These are phyloP conservation scores for Juglanconis juglandina DNA, from an alignment of 2,329 filamentous ascomycete species.

Conservation along the genomic window DNA sequence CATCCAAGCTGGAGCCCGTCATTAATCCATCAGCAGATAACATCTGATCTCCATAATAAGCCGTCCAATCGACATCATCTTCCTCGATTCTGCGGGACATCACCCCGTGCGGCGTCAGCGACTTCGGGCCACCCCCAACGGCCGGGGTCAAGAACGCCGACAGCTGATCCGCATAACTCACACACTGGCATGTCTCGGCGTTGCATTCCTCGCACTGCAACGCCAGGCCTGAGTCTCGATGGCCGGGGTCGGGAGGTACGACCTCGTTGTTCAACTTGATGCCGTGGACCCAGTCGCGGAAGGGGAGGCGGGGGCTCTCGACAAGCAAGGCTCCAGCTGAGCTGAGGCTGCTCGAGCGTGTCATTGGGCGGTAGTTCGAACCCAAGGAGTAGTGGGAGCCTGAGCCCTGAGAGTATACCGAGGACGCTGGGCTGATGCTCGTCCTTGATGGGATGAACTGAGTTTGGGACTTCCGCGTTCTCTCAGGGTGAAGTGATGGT, in stretches of 20 bases:
- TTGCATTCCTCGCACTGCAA: conserved; percentile 15
- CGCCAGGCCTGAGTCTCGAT: conserved; percentile 16
- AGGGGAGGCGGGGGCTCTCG: conserved; percentile 17
- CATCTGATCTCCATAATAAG: background rate
- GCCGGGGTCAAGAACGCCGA: conserved; percentile 17
- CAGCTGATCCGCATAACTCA: conserved; percentile 15
- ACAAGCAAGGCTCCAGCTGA: conserved; percentile 5
- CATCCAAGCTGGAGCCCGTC: background rate
- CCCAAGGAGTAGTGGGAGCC: background rate
- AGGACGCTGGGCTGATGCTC: conserved; percentile 10
- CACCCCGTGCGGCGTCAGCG: background rate
- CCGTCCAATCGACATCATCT: conserved; percentile 8
- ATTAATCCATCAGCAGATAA: background rate
- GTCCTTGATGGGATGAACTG: conserved; percentile 2
- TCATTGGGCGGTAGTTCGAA: background rate
- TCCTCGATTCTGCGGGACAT: background rate
- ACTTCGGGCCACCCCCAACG: background rate
- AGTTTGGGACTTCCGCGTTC: conserved; percentile 5
- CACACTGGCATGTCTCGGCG: conserved; percentile 14
- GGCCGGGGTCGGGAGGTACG: background rate
- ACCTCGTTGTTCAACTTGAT: conserved; percentile 7
- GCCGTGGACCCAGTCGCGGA: conserved; percentile 18
- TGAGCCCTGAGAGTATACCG: conserved; percentile 11
- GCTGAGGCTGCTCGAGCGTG: conserved; percentile 15
- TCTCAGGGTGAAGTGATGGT: background rate